phyloP scores from a whole-genome alignment of 139 green algal genomes.

The Auxenochlorella pyrenoidosa region DNA sequence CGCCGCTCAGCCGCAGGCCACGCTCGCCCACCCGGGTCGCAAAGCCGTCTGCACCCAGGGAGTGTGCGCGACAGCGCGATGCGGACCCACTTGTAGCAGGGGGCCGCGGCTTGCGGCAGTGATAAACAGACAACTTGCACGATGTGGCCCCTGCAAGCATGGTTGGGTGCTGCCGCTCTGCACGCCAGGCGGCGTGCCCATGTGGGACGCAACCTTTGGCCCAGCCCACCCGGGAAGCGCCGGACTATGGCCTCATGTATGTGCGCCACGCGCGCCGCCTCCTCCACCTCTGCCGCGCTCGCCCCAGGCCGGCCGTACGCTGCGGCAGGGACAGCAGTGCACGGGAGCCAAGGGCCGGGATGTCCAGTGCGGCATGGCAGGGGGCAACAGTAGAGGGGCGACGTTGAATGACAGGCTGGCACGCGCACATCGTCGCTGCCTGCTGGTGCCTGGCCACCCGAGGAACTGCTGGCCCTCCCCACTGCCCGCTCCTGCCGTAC shows the following conservation, averaged over 20 bases:
- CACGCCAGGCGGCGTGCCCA: neutral
- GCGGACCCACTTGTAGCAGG: no score
- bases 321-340: neutral
- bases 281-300: conserved; percentile 59
- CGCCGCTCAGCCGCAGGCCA: conserved; percentile 64
- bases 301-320: conserved; percentile 63
- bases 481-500: no score
- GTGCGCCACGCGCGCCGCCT: conserved; percentile 60
- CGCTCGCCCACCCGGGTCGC: conserved; percentile 53
- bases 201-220: neutral
- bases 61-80: no score
- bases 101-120: no score
- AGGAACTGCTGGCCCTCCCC: neutral
- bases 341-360: no score
- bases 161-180: neutral
- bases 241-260: conserved; percentile 89
- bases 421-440: no score
- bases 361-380: no score
- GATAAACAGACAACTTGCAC: no score
- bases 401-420: no score
- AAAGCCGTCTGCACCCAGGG: conserved; percentile 46
- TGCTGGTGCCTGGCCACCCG: no score
- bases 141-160: no score
- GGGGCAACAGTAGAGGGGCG: no score
- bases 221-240: conserved; percentile 59